Evolutionary conservation across 768 basidiomycete species (phyloP).

Genomic region (Lactarius psammicola): DNA sequence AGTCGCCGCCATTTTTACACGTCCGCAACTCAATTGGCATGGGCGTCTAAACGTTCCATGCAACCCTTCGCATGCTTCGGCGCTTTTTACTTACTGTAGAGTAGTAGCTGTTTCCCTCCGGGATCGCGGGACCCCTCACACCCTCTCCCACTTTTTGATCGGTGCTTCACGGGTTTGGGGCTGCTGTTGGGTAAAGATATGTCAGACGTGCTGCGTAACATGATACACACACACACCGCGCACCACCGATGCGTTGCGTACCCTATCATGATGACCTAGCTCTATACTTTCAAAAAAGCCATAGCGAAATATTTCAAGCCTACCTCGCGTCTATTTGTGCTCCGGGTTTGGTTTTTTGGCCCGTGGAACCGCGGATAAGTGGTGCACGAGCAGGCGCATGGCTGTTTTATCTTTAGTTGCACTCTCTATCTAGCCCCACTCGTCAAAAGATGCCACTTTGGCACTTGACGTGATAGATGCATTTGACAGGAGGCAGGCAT

Average conservation of each 20-base stretch:
- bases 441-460: neutral
- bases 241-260: neutral
- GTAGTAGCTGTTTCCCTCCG: neutral
- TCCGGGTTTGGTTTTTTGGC: too few relatives aligned
- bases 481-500: neutral
- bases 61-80: neutral
- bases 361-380: neutral
- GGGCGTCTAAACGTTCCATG: neutral
- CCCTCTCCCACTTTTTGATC: neutral
- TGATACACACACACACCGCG: neutral
- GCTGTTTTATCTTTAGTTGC: neutral
- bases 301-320: neutral
- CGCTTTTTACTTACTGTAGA: neutral
- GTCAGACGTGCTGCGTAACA: neutral
- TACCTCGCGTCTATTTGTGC: neutral
- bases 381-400: neutral
- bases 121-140: neutral
- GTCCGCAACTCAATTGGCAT: neutral
- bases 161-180: neutral
- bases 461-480: conserved; percentile 1
- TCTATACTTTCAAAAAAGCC: too few relatives aligned
- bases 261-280: too few relatives aligned
- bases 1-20: neutral
- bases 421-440: neutral
- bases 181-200: neutral